These are phyloP conservation scores for Gamsiella multidivaricata DNA, from an alignment of 192 early-diverging fungal genomes.

Conservation along the genomic window DNA sequence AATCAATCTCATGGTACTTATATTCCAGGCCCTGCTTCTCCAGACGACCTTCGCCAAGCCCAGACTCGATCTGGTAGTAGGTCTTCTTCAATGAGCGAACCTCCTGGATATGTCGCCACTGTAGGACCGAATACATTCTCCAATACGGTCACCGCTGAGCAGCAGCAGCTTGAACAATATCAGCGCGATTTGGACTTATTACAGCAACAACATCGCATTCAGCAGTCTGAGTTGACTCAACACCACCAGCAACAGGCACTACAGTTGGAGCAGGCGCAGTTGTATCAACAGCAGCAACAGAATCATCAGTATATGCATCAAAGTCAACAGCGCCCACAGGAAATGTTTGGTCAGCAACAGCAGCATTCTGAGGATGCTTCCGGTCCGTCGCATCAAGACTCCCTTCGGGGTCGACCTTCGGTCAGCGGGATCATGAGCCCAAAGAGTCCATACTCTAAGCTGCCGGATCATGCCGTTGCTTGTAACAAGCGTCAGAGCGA, in stretches of 20 bases:
- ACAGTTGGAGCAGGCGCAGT: constrained; percentile 37
- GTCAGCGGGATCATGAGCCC: constrained; percentile 12
- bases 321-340: background rate
- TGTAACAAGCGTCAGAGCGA: constrained; percentile 26
- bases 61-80: background rate
- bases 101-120: background rate
- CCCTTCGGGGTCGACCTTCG: background rate
- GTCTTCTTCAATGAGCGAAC: background rate
- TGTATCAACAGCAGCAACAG: constrained; percentile 41
- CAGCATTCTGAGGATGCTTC: background rate
- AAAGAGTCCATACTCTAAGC: constrained; percentile 4
- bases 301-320: constrained; percentile 21
- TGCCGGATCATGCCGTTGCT: constrained; percentile 2
- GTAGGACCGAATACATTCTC: background rate
- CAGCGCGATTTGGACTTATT: constrained; percentile 28
- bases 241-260: constrained; percentile 43
- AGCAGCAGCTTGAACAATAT: constrained; percentile 18
- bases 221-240: constrained; percentile 29
- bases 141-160: background rate
- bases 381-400: background rate
- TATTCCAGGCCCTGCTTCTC: background rate
- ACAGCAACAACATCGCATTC: constrained; percentile 33
- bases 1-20: background rate
- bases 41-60: background rate
- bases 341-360: background rate